Evolutionary conservation across 768 basidiomycete genomes (phyloP).

Genomic region (Tulasnella sp.): DNA sequence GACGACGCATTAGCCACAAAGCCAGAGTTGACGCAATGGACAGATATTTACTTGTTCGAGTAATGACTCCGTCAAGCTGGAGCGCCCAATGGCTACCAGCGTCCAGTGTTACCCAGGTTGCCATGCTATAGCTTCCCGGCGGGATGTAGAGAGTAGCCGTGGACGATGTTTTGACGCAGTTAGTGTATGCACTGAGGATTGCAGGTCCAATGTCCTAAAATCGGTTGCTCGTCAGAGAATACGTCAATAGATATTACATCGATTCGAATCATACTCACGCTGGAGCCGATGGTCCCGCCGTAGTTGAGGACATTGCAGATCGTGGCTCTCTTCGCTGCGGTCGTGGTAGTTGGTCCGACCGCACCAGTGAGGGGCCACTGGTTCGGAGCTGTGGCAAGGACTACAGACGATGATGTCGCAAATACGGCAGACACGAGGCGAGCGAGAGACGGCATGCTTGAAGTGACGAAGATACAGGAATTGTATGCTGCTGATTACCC

Average conservation of each 20-base stretch:
- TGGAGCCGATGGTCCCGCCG: conserved; percentile 26
- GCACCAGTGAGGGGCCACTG: background rate
- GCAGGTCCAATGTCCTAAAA: conserved; percentile 27
- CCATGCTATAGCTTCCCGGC: conserved; percentile 25
- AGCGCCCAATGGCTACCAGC: conserved; percentile 25
- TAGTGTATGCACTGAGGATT: conserved; percentile 24
- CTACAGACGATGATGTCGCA: too few species aligned
- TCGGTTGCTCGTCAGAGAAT: background rate
- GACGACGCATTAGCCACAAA: background rate
- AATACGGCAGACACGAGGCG: too few species aligned
- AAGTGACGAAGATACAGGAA: too few species aligned
- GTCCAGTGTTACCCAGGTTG: conserved; percentile 26
- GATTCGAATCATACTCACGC: conserved; percentile 2
- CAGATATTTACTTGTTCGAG: conserved; percentile 21
- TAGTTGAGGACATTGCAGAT: conserved; percentile 28
- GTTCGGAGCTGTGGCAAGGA: too few species aligned
- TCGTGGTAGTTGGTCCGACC: background rate
- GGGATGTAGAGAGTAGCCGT: conserved; percentile 23
- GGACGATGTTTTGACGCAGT: conserved; percentile 25
- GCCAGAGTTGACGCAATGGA: background rate
- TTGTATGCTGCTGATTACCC: too few species aligned
- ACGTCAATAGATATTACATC: background rate
- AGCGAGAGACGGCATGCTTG: too few species aligned
- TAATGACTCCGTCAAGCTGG: conserved; percentile 27
- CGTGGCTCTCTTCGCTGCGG: conserved; percentile 4